Base-by-base conservation (phyloP, 2,329 filamentous ascomycete species). In the Venturia effusa region DNA sequence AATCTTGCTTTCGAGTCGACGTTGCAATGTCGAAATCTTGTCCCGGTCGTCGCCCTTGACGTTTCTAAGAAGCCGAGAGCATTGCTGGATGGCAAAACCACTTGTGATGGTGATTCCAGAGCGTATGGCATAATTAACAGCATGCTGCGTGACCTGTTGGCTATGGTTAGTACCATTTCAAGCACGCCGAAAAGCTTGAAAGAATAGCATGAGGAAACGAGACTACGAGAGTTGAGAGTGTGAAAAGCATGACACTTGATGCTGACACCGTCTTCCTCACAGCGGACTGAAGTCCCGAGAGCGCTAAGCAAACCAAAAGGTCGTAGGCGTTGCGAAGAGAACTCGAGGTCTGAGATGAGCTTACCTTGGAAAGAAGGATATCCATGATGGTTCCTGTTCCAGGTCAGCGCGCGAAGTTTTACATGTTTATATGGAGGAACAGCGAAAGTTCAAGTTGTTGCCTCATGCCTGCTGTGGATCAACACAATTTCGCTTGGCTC, bases 81-180 rank as follows among this genome's bases (percentile, higher is more conserved):
- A 92, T 75, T 96, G 91, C 65, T 84, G 84, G 67, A 96, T 81
- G n/a, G 92, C 90, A 77, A 92, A 96, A 45, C 83, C 85, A 62
- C 90, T 91, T 1, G 92, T 96, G 68, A 96, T 83, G 60, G 89
- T 86, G 68, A 97, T 87, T 61, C 92, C 92, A 22, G 91, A 79
- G 75, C 89, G 82, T 70, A 97, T 92, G 73, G 92, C 92, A 83
- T 94, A 95, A 77, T 91, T 96, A 83, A 95, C 88, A 61, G 90
- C 90, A 77, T 95, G 90, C 69, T 87, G 83, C 65, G 86, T 88
- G 68, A 86, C 77, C 84, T 86, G 39, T 54, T 37, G 30, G 11
- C 27, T 8, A 5, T 7, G 34, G 27, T 57, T 19, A 57, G 30
- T 11, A n/a, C n/a, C n/a, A n/a, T n/a, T n/a, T n/a, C n/a, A n/a